Base-by-base conservation (phyloP, 2,329 filamentous ascomycete species). In the Podosphaera aphanis region DNA sequence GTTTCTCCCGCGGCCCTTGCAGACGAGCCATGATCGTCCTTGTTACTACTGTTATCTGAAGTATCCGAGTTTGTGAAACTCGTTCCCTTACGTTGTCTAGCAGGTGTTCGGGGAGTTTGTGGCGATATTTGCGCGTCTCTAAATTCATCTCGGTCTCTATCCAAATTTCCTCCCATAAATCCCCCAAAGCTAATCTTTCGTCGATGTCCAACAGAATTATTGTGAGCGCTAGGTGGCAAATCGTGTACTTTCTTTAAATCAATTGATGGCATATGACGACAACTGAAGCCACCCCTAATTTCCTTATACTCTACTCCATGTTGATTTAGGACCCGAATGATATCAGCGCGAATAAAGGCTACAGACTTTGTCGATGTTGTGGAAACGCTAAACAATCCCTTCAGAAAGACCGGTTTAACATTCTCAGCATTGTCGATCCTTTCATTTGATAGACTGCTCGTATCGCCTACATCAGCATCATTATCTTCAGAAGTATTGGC, bases 331-430 rank as follows among this genome's bases (percentile, higher is more conserved):
- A 95, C 90, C 43, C 88, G 73, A 57, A 92, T 92, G 54, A 98
- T 83, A 58, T 98, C 90, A 5, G 76, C 68, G 35, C 88, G 77
- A 50, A 98, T 98, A 48, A 84, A 76, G 11, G 39, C 29, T 33
- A 95, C 73, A 1, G 88, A 83, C 59, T 92, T 93, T 57, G 79
- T 90, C 48, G 85, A 94, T 5, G 90, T 98, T 0, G 90, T 98
- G 3, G 84, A 92, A 46, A 95, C 90, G 56, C 88, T 95, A 64
- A 98, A 95, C 16, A 98, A 69, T 3, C 90, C 90, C 62, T 95
- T 98, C 47, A 98, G 72, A 60, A 81, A 95, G 2, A 95, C 90
- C 0, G 90, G 90, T 60, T 93, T 94, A 45, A 88, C 78, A 49
- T 88, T 73, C 53, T 92, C 84, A 4, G 80, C 77, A 53, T 73